Evolutionary conservation across 352 stramenopile species (phyloP).

Genomic region (Thalassiosira mediterranea): DNA sequence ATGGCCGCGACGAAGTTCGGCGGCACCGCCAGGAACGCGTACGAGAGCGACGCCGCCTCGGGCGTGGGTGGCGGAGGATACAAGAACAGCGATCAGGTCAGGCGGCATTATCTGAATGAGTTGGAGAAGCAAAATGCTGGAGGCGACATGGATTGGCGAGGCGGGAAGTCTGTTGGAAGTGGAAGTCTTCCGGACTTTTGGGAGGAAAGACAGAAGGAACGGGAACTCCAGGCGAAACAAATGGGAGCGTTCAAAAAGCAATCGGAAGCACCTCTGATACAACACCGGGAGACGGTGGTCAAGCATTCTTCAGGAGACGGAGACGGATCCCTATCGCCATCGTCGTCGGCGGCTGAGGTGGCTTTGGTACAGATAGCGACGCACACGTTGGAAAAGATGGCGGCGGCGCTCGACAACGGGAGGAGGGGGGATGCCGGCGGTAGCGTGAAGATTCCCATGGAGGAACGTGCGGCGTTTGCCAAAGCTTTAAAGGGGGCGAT

Average conservation of each 20-base stretch:
- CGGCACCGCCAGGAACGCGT: conserved; percentile 31
- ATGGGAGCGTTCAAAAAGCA: conserved; percentile 33
- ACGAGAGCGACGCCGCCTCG: conserved; percentile 3
- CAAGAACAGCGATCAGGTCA: conserved; percentile 47
- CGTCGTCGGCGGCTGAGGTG: conserved; percentile 15
- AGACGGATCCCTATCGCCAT: neutral
- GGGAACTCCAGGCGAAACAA: conserved; percentile 37
- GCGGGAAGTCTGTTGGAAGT: conserved; percentile 2
- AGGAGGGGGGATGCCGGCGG: neutral
- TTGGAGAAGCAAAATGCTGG: conserved; percentile 14
- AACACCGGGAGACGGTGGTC: neutral
- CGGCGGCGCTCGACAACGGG: conserved; percentile 11
- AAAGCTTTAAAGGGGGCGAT: conserved; percentile 45
- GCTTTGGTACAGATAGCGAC: conserved; percentile 46
- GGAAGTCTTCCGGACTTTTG: conserved; percentile 29
- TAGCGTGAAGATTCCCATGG: conserved; percentile 19
- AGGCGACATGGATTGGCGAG: too few species aligned
- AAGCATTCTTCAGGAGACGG: neutral
- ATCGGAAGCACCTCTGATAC: neutral
- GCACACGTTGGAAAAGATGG: conserved; percentile 44
- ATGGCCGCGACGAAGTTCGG: conserved; percentile 40
- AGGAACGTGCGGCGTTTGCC: conserved; percentile 42
- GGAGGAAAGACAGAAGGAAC: conserved; percentile 42
- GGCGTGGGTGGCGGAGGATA: conserved; percentile 4
- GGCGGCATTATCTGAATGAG: conserved; percentile 35